Base-by-base conservation (phyloP, 306 rosid species). In the Rosa chinensis region DNA sequence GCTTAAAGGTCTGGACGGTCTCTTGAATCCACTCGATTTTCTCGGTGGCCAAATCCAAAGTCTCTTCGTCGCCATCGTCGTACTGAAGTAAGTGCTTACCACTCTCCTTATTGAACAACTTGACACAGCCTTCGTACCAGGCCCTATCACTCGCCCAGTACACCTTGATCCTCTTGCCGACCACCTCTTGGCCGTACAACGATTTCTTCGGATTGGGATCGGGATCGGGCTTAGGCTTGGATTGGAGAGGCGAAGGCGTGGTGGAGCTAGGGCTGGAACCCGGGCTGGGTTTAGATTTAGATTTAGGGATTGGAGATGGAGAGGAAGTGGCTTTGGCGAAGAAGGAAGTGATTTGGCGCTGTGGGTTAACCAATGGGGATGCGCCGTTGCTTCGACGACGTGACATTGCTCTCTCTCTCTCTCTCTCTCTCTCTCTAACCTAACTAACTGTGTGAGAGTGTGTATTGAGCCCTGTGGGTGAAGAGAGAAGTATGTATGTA, bases 281-380 rank as follows among this genome's bases (percentile, higher is more conserved):
- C 43, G 89, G 6, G 35, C 45, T 17, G 55, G 43, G 73, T 1
- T 74, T 87, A 67, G 42, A n/a, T n/a, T 39, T 12, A n/a, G 53
- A 28, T 3, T 43, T 21, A 35, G 35, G 45, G 47, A 50, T 40
- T 1, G 42, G 68, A 10, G 45, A 39, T 0, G 82, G 71, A 59
- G 83, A 68, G 12, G 90, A 74, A n/a, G 87, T 4, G 42, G 90
- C 50, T 84, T 85, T 92, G 52, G 94, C n/a, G 86, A 95, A 95
- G 89, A 95, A 95, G 18, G 97, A 81, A 82, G 97, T 95, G 84
- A 95, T 92, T 80, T 91, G 94, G 76, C 96, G 87, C 79, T 95
- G 97, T 74, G 75, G 98, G 78, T 90, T 93, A 12, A 90, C 86
- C 69, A 92, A 83, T 0, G 97, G 92, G 16, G 99, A 92, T 35